Base-by-base conservation (phyloP, 2,329 filamentous ascomycete genomes). In the Dryadomyces sulphureus region DNA sequence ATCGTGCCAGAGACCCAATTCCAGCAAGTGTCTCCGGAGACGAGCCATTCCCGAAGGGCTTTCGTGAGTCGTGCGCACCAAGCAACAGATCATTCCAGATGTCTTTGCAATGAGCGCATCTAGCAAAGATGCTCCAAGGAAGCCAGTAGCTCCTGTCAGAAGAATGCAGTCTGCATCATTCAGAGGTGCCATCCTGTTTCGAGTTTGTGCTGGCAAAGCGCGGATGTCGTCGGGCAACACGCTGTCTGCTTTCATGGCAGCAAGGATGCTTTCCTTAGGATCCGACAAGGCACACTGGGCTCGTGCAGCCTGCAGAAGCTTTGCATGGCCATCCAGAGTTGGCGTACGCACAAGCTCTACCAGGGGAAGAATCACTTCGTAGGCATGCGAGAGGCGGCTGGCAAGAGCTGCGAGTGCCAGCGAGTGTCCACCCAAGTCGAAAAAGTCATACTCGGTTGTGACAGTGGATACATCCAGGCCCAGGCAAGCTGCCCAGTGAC, bases 381-480 rank as follows among this genome's bases (percentile, higher is more conserved):
- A 87, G 0, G 72, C 72, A 48, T 75, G 75, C 0, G 81, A 78
- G 14, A 89, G 59, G 30, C 77, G 75, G 22, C 77, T 78, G n/a
- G 84, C 77, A 22, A 90, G 69, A 49, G 87, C 81, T 0, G 84
- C 84, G n/a, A 90, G 72, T 2, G 78, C 77, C 45, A 90, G 64
- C 0, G 83, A 88, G 60, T 90, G 84, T 0, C 84, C 84, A 32
- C 84, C 84, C 2, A 90, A 66, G 49, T 89, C 84, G 57, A 89
- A 90, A 61, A 90, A 90, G 59, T 79, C 81, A 58, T 86, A 79
- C 50, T 84, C 78, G 2, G 67, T 73, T 56, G 80, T 82, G 21
- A 89, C 74, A 19, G 73, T 67, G 36, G 63, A 70, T 9, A 68
- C 64, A 0, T 81, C 72, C n/a, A 81, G 72, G 50, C 80, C 78